phyloP scores from a whole-genome alignment of 2,329 filamentous ascomycete species.

The Epichloe glyceriae region DNA sequence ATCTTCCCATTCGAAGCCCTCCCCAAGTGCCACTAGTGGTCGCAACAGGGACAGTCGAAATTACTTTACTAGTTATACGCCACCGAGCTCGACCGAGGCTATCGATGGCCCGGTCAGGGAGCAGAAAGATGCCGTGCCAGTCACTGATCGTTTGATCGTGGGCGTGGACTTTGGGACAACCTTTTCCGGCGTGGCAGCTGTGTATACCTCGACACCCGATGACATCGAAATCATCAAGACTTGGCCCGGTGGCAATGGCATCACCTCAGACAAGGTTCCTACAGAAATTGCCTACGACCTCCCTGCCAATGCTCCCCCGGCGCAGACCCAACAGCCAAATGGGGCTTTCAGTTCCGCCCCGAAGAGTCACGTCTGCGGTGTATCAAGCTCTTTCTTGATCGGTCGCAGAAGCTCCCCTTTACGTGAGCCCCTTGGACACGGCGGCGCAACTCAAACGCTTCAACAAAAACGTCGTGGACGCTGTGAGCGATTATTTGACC shows the following conservation, averaged over 20 bases:
- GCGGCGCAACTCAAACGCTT: constrained; percentile 61
- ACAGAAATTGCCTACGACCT: constrained; percentile 59
- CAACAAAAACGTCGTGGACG: constrained; percentile 66
- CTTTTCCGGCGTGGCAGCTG: constrained; percentile 62
- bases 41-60: constrained; percentile 43
- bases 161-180: constrained; percentile 80
- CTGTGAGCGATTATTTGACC: constrained; percentile 66
- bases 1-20: constrained; percentile 34
- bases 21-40: constrained; percentile 28
- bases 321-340: constrained; percentile 46
- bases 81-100: constrained; percentile 45
- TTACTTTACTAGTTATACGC: constrained; percentile 42
- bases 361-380: constrained; percentile 65
- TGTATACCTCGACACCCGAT: constrained; percentile 64
- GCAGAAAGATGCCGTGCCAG: constrained; percentile 35
- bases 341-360: constrained; percentile 74
- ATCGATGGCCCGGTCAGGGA: constrained; percentile 50
- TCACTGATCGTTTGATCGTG: constrained; percentile 56
- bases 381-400: constrained; percentile 75
- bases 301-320: constrained; percentile 16
- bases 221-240: constrained; percentile 75
- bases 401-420: constrained; percentile 68
- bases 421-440: constrained; percentile 66
- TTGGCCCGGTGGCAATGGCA: constrained; percentile 73
- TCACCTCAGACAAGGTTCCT: constrained; percentile 79